phyloP scores from a whole-genome alignment of 768 basidiomycete genomes.

The Lactifluus volemus region DNA sequence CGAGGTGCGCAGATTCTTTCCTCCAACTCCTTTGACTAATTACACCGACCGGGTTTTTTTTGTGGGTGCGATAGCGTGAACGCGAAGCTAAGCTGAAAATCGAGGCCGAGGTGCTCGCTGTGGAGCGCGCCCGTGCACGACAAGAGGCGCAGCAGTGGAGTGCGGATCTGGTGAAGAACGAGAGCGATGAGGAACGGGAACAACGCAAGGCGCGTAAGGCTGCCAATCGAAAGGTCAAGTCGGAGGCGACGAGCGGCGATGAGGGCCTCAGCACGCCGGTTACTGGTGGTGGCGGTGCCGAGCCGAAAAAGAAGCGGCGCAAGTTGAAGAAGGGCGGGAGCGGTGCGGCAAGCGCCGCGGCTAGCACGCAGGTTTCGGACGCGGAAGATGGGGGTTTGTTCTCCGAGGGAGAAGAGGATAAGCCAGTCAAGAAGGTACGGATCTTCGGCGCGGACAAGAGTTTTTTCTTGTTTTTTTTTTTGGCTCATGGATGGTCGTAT shows the following conservation, averaged over 20 bases:
- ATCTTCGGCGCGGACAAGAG: not conserved
- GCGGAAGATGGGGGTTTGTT: conserved; percentile 61
- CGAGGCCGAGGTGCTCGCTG: conserved; percentile 72
- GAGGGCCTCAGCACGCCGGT: conserved; percentile 40
- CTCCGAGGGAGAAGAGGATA: conserved; percentile 58
- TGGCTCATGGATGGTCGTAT: not conserved
- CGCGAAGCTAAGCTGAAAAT: conserved; percentile 55
- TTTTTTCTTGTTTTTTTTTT: not conserved
- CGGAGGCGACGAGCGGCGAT: conserved; percentile 20
- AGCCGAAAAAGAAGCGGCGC: conserved; percentile 60
- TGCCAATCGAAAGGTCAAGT: conserved; percentile 42
- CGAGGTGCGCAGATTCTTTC: conserved; percentile 42
- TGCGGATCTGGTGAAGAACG: conserved; percentile 45
- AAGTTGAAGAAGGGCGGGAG: conserved; percentile 52
- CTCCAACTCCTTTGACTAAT: not conserved
- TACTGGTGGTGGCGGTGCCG: conserved; percentile 21
- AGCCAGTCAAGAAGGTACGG: conserved; percentile 61
- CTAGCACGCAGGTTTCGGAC: conserved; percentile 39
- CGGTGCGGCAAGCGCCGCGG: conserved; percentile 32
- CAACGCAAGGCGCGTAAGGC: conserved; percentile 44
- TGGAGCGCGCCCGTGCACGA: conserved; percentile 62
- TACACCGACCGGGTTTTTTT: too few species aligned
- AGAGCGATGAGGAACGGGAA: conserved; percentile 77
- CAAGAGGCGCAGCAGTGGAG: conserved; percentile 80
- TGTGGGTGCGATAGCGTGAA: conserved; percentile 35